Conservation (phyloP, 2,329 filamentous ascomycete genomes). For the Claviceps purpurea region DNA sequence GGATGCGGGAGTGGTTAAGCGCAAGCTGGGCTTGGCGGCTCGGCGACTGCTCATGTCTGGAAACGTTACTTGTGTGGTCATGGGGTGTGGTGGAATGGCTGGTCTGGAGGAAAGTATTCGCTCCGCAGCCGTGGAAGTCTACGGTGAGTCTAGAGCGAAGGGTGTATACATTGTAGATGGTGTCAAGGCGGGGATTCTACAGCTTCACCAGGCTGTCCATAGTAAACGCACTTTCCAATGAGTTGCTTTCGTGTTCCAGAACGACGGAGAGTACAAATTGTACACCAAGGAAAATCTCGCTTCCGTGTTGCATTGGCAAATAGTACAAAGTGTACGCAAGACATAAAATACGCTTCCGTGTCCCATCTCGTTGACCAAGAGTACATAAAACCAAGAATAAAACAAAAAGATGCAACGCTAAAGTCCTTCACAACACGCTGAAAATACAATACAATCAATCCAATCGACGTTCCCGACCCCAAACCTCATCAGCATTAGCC, state of each 20-base stretch:
- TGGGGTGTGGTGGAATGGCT: constrained; percentile 87
- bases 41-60: constrained; percentile 45
- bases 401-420: neutral
- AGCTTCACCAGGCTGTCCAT: constrained; percentile 42
- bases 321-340: no score
- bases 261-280: neutral
- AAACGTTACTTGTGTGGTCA: constrained; percentile 54
- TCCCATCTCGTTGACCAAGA: no score
- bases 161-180: constrained; percentile 58
- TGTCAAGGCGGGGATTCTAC: constrained; percentile 53
- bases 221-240: constrained; percentile 25
- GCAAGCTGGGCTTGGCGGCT: constrained; percentile 57
- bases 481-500: constrained; percentile 77
- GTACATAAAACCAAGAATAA: neutral
- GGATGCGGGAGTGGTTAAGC: constrained; percentile 47
- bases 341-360: no score
- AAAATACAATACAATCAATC: constrained; percentile 23
- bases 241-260: neutral
- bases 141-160: constrained; percentile 6
- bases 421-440: neutral
- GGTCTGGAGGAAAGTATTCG: constrained; percentile 69
- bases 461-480: constrained; percentile 51
- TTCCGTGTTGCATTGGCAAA: no score
- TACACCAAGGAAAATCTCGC: no score
- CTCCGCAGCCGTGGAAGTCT: constrained; percentile 48